A percentile compares a stretch with the other conserved stretches of the same genome.
These are phyloP conservation scores for Rhizomucor pusillus DNA, from an alignment of 371 early-diverging fungal genomes.

Conservation along the genomic window DNA sequence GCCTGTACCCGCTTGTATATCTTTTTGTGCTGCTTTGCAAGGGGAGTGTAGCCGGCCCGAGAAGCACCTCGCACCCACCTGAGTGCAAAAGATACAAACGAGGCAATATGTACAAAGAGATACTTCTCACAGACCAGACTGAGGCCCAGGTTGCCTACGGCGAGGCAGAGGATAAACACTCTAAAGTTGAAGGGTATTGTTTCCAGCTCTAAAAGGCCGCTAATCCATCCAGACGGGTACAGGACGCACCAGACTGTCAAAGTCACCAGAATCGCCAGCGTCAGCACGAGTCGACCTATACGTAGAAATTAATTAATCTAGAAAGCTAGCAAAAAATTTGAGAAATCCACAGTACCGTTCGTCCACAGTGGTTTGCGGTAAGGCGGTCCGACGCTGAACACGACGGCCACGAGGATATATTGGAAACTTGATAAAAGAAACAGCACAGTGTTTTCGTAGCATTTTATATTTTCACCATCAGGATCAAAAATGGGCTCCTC, in stretches of 20 bases:
- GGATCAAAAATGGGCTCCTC: conserved; percentile 60
- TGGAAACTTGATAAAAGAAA: conserved; percentile 90
- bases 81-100: conserved; percentile 13
- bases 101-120: conserved; percentile 29
- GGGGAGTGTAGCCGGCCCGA: conserved; percentile 16
- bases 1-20: conserved; percentile 49
- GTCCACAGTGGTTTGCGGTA: conserved; percentile 80
- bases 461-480: conserved; percentile 66
- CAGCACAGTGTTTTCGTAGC: conserved; percentile 87
- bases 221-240: conserved; percentile 39
- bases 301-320: not conserved
- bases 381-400: conserved; percentile 94
- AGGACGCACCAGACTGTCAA: conserved; percentile 52
- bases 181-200: conserved; percentile 48
- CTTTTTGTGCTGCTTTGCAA: conserved; percentile 26
- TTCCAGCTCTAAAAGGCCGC: conserved; percentile 56
- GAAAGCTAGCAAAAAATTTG: not conserved
- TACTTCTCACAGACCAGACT: conserved; percentile 58
- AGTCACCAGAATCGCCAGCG: conserved; percentile 41
- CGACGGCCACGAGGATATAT: conserved; percentile 86
- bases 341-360: conserved; percentile 56
- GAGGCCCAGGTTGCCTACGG: conserved; percentile 39
- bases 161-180: conserved; percentile 43
- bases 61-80: conserved; percentile 6
- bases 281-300: conserved; percentile 56